Evolutionary conservation across 495 filamentous ascomycete species (phyloP), one percentile per base, ranked within the genome.

Genomic region (Annulohypoxylon moriforme): DNA sequence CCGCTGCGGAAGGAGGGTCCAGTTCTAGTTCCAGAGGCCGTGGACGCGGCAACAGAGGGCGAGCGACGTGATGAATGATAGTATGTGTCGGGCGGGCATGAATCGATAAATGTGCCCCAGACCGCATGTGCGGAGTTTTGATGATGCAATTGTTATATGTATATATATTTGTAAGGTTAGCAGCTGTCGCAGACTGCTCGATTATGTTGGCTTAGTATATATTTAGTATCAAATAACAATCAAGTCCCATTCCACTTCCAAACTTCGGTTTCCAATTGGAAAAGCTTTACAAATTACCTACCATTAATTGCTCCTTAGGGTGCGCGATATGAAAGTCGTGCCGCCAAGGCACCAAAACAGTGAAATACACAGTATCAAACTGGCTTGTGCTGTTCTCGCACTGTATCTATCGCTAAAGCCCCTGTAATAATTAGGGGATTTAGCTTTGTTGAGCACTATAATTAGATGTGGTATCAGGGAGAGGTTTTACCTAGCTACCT

Each of bases 11-110:
- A 49, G 40, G 66, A 18, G 66, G 65, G 11, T 31, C 71, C 2
- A 69, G 66, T 44, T 57, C 60, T 7, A 66, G 50, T 56, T 64
- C 66, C 11, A 56, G 71, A 38, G 71, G 71, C 29, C 71, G 66
- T 2, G 71, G 71, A 33, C 71, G 71, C 49, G 66, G 71, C 25
- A 62, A 63, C 53, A 67, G 71, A 64, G 66, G 71, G 50, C 67
- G 57, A 50, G 49, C 18, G 5, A 29, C 66, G 47, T 53, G 16
- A 69, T 66, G 61, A 46, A 73, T 16, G 49, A 42, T 11, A 60
- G n/a, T 49, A 10, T 36, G n/a, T 44, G 42, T 67, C 34, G 31
- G 25, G 38, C 47, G 36, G 14, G 55, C 60, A 22, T 34, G 25
- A 36, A 22, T 47, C 5, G 20, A 47, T 4, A 8, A 20, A 20